Base-by-base conservation (phyloP, 2,329 filamentous ascomycete genomes). In the Teratosphaeria viscida region DNA sequence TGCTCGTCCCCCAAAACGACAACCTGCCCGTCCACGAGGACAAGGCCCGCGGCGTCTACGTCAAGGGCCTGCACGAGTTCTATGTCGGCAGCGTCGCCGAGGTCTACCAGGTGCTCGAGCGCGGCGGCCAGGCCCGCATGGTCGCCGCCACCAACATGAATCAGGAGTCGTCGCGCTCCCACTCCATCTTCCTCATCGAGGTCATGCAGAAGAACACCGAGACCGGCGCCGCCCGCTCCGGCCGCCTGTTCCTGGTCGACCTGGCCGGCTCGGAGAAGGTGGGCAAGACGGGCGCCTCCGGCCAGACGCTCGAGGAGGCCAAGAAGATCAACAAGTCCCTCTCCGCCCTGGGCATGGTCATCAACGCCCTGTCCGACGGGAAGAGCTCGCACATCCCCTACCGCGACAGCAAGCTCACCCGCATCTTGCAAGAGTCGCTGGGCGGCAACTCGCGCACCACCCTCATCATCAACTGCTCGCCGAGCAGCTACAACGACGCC, bases 251-350 rank as follows among this genome's bases (percentile, higher is more conserved):
- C 82, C 80, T 99, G 73, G 94, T 99, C 64, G 94, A 99, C 86
- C 80, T 99, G 80, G 94, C 94, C 57, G 94, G 94, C 81, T 96
- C 90, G 71, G 94, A 99, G 78, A 97, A 97, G 79, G 91, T 97
- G 57, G 92, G 94, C 73, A 97, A 99, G 82, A 99, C 94, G 34
- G 94, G 94, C 67, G 94, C 94, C 63, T 96, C 90, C 73, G 94
- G 94, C 60, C 94, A 97, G 76, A 97, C 92, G 4, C 81, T 99
- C 52, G 94, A 97, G 75, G 94, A 99, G 75, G 94, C 94, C 62
- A 97, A 97, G 82, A 99, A 99, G 82, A 99, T 99, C 82, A 99
- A 99, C 83, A 97, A 97, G 82, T 96, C 91, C 81, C 83, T 99
- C 79, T 96, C 92, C 78, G 92, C 94, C 59, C 82, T 99, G 62